These are phyloP conservation scores for Elsinoe fawcettii DNA, from an alignment of 2,329 filamentous ascomycete species.

Conservation along the genomic window DNA sequence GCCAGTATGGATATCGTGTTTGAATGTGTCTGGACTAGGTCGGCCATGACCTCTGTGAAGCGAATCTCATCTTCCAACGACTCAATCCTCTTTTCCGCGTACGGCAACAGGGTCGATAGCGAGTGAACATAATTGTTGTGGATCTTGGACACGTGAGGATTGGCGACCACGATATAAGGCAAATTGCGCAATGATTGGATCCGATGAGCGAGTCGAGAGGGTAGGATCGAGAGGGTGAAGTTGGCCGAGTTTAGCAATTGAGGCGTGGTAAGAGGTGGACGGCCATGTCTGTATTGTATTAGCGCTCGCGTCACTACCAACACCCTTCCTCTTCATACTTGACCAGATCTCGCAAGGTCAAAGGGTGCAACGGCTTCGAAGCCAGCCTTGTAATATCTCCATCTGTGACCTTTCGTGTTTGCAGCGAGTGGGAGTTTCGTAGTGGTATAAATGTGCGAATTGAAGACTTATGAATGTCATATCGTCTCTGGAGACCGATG, in stretches of 20 bases:
- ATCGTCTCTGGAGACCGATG: conserved; percentile 2
- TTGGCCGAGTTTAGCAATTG: conserved; percentile 85
- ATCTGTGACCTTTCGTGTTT: conserved; percentile 47
- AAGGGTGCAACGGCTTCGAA: conserved; percentile 65
- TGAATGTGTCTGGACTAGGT: conserved; percentile 88
- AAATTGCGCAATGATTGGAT: conserved; percentile 90
- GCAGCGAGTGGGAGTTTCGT: conserved; percentile 18
- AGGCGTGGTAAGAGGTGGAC: conserved; percentile 71
- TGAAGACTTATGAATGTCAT: background rate
- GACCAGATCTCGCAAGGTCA: conserved; percentile 82
- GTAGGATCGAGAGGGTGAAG: conserved; percentile 87
- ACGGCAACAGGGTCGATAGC: conserved; percentile 80
- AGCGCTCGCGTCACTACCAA: background rate
- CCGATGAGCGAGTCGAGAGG: conserved; percentile 83
- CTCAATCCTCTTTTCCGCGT: conserved; percentile 63
- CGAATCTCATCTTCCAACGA: conserved; percentile 78
- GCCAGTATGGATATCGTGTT: conserved; percentile 93
- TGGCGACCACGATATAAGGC: conserved; percentile 97
- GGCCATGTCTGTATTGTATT: conserved; percentile 54
- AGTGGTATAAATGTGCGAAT: background rate
- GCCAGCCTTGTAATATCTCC: conserved; percentile 74
- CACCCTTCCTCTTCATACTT: conserved; percentile 50
- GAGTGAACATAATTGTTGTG: conserved; percentile 96
- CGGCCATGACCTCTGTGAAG: conserved; percentile 87
- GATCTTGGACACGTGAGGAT: conserved; percentile 86